Evolutionary conservation across 75 land plant genomes (phyloP), one percentile per base, ranked within the genome.

Genomic region (Pseudotsuga menziesii): DNA sequence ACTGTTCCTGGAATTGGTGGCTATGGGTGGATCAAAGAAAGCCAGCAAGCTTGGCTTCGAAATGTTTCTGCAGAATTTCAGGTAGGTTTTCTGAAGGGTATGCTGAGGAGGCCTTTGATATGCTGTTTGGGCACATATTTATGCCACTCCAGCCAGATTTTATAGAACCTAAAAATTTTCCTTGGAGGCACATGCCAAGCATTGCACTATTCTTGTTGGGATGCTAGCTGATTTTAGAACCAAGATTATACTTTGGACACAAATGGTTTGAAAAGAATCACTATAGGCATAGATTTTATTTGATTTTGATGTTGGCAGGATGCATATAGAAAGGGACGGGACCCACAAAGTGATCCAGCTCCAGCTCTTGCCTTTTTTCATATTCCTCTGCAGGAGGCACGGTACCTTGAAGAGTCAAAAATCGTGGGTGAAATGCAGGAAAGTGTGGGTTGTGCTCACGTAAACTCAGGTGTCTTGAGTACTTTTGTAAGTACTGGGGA

Each of bases 11-110:
- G 88, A 8, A 29, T 79, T 61, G 77, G 81, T 56, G 89, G 91
- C 7, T 96, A 96, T 80, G 99, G 89, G 22, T 96, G 93, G 93
- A 91, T 96, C 63, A 90, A 85, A 80, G 90, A 88, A 75, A 92
- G 95, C 78, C 99, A 96, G 78, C 89, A 87, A 36, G 54, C 26
- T 35, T 96, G 99, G 98, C 89, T 96, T 29, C 82, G 58, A 44
- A 75, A 58, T 27, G 58, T 80, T 77, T 91, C 97, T 76, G 36
- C 84, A 27, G 54, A 62, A 27, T 77, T 86, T 26, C 82, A 88
- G 98, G 96, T 93, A 86, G 22, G 16, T 3, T 48, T 48, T 48
- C 35, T 58, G 26, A 6, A 41, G 27, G 22, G 63, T 61, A 2
- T 61, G 19, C 25, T 17, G 25, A 9, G 8, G 23, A 39, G 6